phyloP scores from a whole-genome alignment of 768 basidiomycete species.

The Lentinula detonsa region DNA sequence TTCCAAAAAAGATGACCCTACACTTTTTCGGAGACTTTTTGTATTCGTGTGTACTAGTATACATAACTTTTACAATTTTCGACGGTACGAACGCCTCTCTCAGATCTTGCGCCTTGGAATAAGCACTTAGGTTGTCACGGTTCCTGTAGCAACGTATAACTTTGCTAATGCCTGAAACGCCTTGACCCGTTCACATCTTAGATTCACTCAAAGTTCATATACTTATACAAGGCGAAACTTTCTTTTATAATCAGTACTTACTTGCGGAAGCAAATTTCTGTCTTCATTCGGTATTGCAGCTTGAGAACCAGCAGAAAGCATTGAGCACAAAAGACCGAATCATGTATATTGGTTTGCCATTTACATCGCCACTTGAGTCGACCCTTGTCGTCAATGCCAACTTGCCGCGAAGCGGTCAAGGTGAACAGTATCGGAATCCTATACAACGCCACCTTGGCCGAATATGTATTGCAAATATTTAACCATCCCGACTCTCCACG shows the following conservation, averaged over 20 bases:
- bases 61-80: neutral
- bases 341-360: neutral
- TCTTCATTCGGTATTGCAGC: neutral
- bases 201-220: neutral
- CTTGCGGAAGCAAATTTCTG: neutral
- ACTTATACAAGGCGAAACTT: neutral
- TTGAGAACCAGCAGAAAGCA: neutral
- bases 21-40: neutral
- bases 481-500: neutral
- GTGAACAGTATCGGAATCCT: neutral
- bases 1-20: neutral
- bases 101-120: conserved; percentile 3
- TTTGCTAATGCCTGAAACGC: conserved; percentile 7
- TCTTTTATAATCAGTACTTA: neutral
- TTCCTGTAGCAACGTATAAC: conserved; percentile 14
- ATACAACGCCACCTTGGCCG: neutral
- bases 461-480: neutral
- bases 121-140: conserved; percentile 2
- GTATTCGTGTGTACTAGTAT: neutral
- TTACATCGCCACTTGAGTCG: neutral
- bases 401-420: neutral
- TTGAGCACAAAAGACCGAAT: neutral
- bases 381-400: neutral
- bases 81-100: neutral
- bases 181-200: neutral